Evolutionary conservation across 805 yeast species (phyloP).

Genomic region (Saccharomycopsis sp.): DNA sequence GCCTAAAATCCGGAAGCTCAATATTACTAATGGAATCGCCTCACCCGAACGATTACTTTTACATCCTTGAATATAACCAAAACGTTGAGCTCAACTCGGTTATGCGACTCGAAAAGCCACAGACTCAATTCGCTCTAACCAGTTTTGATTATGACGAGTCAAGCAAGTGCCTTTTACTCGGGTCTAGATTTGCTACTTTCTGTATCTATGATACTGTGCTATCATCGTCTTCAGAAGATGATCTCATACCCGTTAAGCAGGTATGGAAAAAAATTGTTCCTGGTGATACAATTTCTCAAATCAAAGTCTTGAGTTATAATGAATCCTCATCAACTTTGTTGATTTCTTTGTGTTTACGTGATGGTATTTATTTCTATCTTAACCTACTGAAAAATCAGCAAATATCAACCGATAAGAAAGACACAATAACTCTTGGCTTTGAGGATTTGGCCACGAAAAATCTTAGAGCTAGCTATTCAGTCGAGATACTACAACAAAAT

Average conservation of each 20-base stretch:
- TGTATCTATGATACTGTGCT: constrained; percentile 40
- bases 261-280: constrained; percentile 44
- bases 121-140: constrained; percentile 44
- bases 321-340: constrained; percentile 18
- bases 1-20: constrained; percentile 11
- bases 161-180: constrained; percentile 44
- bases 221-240: constrained; percentile 22
- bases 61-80: constrained; percentile 33
- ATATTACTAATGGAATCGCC: constrained; percentile 58
- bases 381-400: constrained; percentile 22
- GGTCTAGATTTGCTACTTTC: constrained; percentile 66
- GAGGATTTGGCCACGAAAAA: constrained; percentile 7
- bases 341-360: constrained; percentile 47
- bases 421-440: constrained; percentile 10
- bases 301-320: constrained; percentile 33
- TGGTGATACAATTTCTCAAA: constrained; percentile 65
- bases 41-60: constrained; percentile 50
- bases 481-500: constrained; percentile 44
- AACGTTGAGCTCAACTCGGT: constrained; percentile 25
- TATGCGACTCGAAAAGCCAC: constrained; percentile 24
- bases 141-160: constrained; percentile 39
- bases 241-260: constrained; percentile 19
- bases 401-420: not conserved
- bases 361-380: constrained; percentile 44
- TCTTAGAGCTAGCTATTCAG: not conserved